Base-by-base conservation (phyloP, 225 moss, liverwort and hornwort species). In the Sphagnum contortum region DNA sequence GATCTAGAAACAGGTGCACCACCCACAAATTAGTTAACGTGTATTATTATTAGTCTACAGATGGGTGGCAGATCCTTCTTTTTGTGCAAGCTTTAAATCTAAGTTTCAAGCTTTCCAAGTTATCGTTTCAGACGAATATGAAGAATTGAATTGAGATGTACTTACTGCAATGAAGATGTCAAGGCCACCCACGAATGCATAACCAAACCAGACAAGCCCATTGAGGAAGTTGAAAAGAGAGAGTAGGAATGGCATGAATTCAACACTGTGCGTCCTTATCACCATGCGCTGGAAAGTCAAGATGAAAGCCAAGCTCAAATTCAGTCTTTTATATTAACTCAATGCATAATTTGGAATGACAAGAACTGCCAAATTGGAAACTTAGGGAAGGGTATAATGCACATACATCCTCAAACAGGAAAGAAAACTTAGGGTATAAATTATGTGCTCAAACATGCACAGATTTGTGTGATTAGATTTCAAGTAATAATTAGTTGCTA, bases 81-180 rank as follows among this genome's bases (percentile, higher is more conserved):
- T 29, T 29, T 29, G 29, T 29, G 29, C 29, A 29, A 29, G 29
- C 49, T 5, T 7, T 13, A 6, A 13, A 45, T 60, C 60, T 6
- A 12, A 13, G 12, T 60, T 7, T 13, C 9, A 60, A 8, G 1
- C 8, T 10, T 65, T 50, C 12, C 13, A 51, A 3, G 2, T 2
- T 48, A 3, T 6, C 3, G 5, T 11, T 62, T 44, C 49, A 13
- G 44, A 49, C 8, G 4, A 55, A 29, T 29, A 29, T 29, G 29
- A 29, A 29, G 29, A 29, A 29, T 29, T 29, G 29, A 29, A 29
- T 29, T 29, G 29, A 29, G 29, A 29, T 29, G 29, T 29, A 14
- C 85, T 74, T 63, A 88, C 88, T 62, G 77, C 68, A 62, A 88
- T 71, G 72, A 75, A 88, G 70, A 88, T 56, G 68, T 88, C 85